Evolutionary conservation across 2,329 filamentous ascomycete genomes (phyloP).

Genomic region (Juglanconis juglandina): DNA sequence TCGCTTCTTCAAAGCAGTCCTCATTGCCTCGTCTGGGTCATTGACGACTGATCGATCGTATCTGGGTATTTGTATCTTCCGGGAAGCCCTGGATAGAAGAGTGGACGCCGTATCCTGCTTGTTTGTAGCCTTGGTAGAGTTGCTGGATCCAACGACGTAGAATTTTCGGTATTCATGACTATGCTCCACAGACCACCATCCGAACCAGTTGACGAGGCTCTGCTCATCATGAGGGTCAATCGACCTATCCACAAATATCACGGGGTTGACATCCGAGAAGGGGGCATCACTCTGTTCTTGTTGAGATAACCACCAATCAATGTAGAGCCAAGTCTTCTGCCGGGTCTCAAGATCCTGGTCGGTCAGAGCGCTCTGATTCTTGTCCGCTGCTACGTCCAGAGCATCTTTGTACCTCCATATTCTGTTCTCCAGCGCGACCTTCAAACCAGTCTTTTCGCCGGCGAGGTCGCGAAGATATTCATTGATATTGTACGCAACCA

Average conservation of each 20-base stretch:
- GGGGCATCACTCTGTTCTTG: slow-evolving; percentile 13
- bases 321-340: slow-evolving; percentile 7
- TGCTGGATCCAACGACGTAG: slow-evolving; percentile 49
- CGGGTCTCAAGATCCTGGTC: slow-evolving; percentile 14
- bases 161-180: slow-evolving; percentile 53
- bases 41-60: slow-evolving; percentile 34
- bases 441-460: slow-evolving; percentile 29
- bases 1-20: slow-evolving; percentile 20
- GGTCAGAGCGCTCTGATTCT: slow-evolving; percentile 5
- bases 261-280: slow-evolving; percentile 32
- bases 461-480: slow-evolving; percentile 34
- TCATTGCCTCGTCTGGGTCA: slow-evolving; percentile 34
- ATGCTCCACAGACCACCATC: slow-evolving; percentile 51
- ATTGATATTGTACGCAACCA: slow-evolving; percentile 34
- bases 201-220: slow-evolving; percentile 61
- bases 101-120: background rate
- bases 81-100: slow-evolving; percentile 10
- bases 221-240: slow-evolving; percentile 60
- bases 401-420: slow-evolving; percentile 10
- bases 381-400: slow-evolving; percentile 7
- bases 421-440: slow-evolving; percentile 7
- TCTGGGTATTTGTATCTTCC: slow-evolving; percentile 32
- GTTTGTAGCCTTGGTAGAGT: slow-evolving; percentile 18
- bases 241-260: slow-evolving; percentile 43
- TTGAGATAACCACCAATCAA: slow-evolving; percentile 14